Base-by-base conservation (phyloP, 129 eudicot species). In the Chrysanthemum seticuspe region DNA sequence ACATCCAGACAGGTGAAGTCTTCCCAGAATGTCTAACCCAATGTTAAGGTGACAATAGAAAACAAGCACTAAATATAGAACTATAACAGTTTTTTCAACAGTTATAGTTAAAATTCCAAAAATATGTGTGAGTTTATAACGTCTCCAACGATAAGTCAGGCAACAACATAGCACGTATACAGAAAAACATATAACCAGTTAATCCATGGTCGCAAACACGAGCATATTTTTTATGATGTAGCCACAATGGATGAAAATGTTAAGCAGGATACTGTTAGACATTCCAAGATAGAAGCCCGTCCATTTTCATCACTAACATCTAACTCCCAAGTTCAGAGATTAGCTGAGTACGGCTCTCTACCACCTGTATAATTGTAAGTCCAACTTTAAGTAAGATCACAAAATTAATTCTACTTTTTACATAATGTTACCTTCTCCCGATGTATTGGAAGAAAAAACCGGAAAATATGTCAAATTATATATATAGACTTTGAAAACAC, bases 1-100 rank as follows among this genome's bases (percentile, higher is more conserved):
- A 83, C 76, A 71, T 94, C 97, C 81, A 94, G 81, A 80, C 98
- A 94, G 23, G 98, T 90, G 74, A 87, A 90, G 78, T 91, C 96
- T 81, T 94, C 97, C 98, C 98, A 94, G 66, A 90, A 78, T 84
- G 83, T 79, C 98, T 76, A 83, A 16, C 73, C 25, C 11, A 13
- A 19, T 62, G 86, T 94, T 78, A 85, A 89, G 88, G 87, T 36
- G 27, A 36, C 61, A 79, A 50, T 23, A 48, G 27, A 73, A 23
- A 72, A 56, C 44, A 66, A 23, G 25, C 27, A 19, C 36, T 25
- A 53, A 52, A 78, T 25, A 19, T n/a, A 14, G 31, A 49, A 69
- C 48, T 13, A 31, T 25, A 51, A 66, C 70, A 74, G 62, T 19
- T 49, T 27, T 29, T 29, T 29, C 0, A 29, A 2, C 34, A 23